phyloP scores from a whole-genome alignment of 495 filamentous ascomycete genomes.

The Penicillium lagena region DNA sequence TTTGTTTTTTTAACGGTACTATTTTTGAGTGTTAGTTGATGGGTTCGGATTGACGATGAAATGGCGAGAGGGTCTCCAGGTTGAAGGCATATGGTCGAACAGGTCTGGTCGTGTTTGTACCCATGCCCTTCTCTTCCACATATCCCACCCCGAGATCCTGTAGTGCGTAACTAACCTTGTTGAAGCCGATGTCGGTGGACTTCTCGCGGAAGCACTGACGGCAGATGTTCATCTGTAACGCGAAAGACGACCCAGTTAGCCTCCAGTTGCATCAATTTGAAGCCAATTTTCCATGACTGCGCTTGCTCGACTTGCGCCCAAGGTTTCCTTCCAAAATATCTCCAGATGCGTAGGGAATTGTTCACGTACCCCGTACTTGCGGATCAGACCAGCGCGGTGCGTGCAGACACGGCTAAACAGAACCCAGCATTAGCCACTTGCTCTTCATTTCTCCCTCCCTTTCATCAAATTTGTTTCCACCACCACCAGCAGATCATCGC shows the following conservation, averaged over 20 bases:
- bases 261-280: background rate
- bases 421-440: conserved; percentile 19
- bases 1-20: conserved; percentile 48
- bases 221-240: conserved; percentile 78
- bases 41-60: too few relatives aligned
- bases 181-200: conserved; percentile 89
- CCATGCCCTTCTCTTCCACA: background rate
- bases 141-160: background rate
- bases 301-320: background rate
- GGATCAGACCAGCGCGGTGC: conserved; percentile 91
- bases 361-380: conserved; percentile 90
- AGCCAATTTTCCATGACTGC: background rate
- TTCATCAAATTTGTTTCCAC: background rate
- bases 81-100: too few relatives aligned
- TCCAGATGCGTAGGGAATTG: background rate
- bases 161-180: conserved; percentile 60
- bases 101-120: too few relatives aligned
- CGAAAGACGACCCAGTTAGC: conserved; percentile 14
- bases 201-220: conserved; percentile 99
- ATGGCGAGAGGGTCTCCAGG: too few relatives aligned
- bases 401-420: conserved; percentile 83
- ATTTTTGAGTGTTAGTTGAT: background rate
- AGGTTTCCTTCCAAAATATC: background rate
- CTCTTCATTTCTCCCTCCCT: background rate
- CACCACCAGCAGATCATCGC: conserved; percentile 3